Base-by-base conservation (phyloP, 768 basidiomycete genomes). In the Kwoniella dendrophila region DNA sequence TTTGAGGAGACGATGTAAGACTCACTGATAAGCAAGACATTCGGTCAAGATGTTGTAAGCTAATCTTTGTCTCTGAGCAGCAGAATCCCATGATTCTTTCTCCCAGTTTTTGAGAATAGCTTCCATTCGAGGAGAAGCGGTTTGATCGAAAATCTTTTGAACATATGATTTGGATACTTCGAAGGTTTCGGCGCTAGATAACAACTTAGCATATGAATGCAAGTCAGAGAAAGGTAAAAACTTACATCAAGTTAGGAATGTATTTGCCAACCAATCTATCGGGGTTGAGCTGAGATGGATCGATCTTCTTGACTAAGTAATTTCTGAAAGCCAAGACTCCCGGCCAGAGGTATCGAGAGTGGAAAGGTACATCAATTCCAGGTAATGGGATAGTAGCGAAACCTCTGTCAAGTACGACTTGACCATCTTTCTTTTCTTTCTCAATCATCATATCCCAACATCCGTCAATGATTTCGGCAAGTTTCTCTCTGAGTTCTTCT, bases 301-400 rank as follows among this genome's bases (percentile, higher is more conserved):
- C 92, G 80, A 99, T 94, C 83, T 98, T 99, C 85, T 97, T 98
- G 40, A 93, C 94, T 16, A 99, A 83, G 80, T 98, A 96, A 59
- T 92, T 90, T 69, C 93, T 87, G 90, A 96, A 95, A 10, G 94
- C 91, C 87, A 95, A 84, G 29, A 96, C 93, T 76, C 93, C 93
- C 16, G 94, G 94, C 96, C 96, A 99, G 38, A 99, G 85, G 81
- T 98, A 99, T 62, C 94, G 89, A 3, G 96, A 98, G 80, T 99
- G 96, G 90, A 99, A 99, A 3, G 96, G 96, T 1, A 99, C 96
- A 72, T 98, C 96, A 71, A 99, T 97, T 64, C 95, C 95, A 38
- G 94, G 91, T 5, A 95, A 84, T 41, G 92, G 92, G 60, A 94
- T 94, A 20, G 92, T 93, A 0, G 95, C 95, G 70, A 93, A 96